A percentile compares a stretch with the other conserved stretches of the same genome.
These are phyloP conservation scores for Gossypium lobatum DNA, from an alignment of 441 rosid species.

Conservation along the genomic window DNA sequence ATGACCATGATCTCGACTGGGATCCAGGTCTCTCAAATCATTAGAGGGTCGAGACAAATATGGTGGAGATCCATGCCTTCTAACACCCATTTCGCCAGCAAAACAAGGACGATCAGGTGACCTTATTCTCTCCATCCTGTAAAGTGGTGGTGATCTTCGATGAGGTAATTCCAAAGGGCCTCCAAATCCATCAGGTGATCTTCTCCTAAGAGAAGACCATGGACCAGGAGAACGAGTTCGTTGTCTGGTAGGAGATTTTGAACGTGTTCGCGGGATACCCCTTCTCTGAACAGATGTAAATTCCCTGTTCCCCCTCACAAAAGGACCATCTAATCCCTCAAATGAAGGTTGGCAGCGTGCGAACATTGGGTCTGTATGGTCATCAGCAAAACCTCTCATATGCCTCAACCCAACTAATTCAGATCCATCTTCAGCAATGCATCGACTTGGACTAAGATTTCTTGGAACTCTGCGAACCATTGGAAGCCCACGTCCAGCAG, in stretches of 20 bases:
- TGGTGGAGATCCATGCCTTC: slow-evolving; percentile 66
- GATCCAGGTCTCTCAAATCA: slow-evolving; percentile 58
- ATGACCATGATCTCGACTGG: slow-evolving; percentile 49
- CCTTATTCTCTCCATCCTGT: slow-evolving; percentile 52
- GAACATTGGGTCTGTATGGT: slow-evolving; percentile 40
- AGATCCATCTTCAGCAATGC: slow-evolving; percentile 49
- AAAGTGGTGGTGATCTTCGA: slow-evolving; percentile 60
- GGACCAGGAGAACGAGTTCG: slow-evolving; percentile 63
- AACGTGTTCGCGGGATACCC: slow-evolving; percentile 43
- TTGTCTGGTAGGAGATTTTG: slow-evolving; percentile 70
- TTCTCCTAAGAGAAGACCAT: slow-evolving; percentile 66
- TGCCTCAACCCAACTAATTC: slow-evolving; percentile 55
- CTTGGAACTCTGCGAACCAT: slow-evolving; percentile 51
- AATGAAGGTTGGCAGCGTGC: slow-evolving; percentile 41
- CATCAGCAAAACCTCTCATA: slow-evolving; percentile 45
- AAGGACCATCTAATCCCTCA: slow-evolving; percentile 54
- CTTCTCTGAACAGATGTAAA: slow-evolving; percentile 47
- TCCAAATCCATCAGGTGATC: slow-evolving; percentile 64
- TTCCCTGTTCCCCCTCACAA: slow-evolving; percentile 49
- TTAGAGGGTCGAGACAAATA: slow-evolving; percentile 46
- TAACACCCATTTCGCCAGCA: slow-evolving; percentile 41
- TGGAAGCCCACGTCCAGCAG: slow-evolving; percentile 33
- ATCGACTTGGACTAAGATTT: slow-evolving; percentile 35
- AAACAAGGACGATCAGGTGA: slow-evolving; percentile 68
- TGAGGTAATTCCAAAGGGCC: slow-evolving; percentile 53